These are phyloP conservation scores for Podospora australis DNA, from an alignment of 495 filamentous ascomycete genomes.

Conservation along the genomic window DNA sequence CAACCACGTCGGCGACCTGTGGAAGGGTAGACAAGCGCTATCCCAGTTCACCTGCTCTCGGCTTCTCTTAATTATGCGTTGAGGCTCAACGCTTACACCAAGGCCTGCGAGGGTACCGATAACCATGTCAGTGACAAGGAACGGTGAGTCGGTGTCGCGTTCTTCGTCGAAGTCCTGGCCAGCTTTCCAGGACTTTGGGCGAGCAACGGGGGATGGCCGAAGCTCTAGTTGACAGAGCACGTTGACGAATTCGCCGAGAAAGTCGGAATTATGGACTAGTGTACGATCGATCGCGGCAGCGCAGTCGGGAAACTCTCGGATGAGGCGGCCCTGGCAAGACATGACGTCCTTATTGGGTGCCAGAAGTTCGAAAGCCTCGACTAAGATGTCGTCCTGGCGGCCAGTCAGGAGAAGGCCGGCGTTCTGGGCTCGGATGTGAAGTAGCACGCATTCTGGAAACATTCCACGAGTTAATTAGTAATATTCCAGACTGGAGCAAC, in stretches of 20 bases:
- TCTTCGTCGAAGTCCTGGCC: constrained; percentile 33
- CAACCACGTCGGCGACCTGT: constrained; percentile 54
- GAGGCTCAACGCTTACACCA: constrained; percentile 25
- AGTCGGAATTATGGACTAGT: constrained; percentile 26
- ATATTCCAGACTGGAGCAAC: not conserved
- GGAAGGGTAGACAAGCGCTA: constrained; percentile 41
- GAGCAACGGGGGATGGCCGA: constrained; percentile 21
- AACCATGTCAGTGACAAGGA: constrained; percentile 51
- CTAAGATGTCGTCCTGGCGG: constrained; percentile 22
- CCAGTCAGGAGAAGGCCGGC: constrained; percentile 47
- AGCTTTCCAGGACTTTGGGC: constrained; percentile 38
- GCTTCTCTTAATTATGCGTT: constrained; percentile 49
- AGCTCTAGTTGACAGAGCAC: constrained; percentile 40
- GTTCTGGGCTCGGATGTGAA: constrained; percentile 53
- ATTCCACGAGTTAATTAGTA: not conserved
- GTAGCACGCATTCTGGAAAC: constrained; percentile 14
- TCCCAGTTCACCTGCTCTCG: constrained; percentile 55
- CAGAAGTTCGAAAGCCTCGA: constrained; percentile 55
- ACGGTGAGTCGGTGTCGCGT: constrained; percentile 49
- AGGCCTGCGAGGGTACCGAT: constrained; percentile 39
- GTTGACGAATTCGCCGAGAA: constrained; percentile 35
- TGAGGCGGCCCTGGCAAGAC: constrained; percentile 42
- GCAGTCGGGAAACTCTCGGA: constrained; percentile 50
- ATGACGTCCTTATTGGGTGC: constrained; percentile 43
- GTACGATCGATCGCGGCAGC: constrained; percentile 31